These are phyloP conservation scores for Sclerotinia glacialis DNA, from an alignment of 2,329 filamentous ascomycete genomes.

Conservation along the genomic window DNA sequence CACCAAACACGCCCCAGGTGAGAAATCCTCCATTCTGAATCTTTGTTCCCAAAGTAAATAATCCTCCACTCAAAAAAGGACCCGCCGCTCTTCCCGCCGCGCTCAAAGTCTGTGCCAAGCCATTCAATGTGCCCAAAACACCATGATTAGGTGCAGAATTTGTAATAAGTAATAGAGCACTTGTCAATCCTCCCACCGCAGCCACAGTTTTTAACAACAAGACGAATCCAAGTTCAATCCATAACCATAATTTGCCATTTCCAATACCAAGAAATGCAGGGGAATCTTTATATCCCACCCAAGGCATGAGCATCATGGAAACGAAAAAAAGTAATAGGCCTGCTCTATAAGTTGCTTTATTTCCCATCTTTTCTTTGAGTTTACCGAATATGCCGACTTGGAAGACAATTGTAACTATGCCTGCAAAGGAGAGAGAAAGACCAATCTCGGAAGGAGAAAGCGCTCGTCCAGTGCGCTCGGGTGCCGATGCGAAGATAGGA, in stretches of 20 bases:
- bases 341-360: constrained; percentile 77
- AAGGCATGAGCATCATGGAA: constrained; percentile 85
- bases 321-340: constrained; percentile 77
- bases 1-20: constrained; percentile 84
- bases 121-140: constrained; percentile 86
- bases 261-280: constrained; percentile 55
- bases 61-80: constrained; percentile 79
- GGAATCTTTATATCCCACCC: constrained; percentile 73
- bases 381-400: constrained; percentile 82
- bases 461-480: constrained; percentile 71
- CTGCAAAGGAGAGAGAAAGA: constrained; percentile 78
- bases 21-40: constrained; percentile 79
- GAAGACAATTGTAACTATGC: constrained; percentile 81
- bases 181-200: constrained; percentile 85
- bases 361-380: constrained; percentile 76
- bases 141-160: constrained; percentile 86
- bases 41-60: constrained; percentile 76
- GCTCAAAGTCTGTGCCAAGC: constrained; percentile 88
- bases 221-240: constrained; percentile 74
- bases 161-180: constrained; percentile 89
- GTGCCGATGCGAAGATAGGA: constrained; percentile 81
- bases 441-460: constrained; percentile 80
- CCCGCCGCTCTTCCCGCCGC: constrained; percentile 86
- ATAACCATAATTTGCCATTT: constrained; percentile 67
- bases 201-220: constrained; percentile 88